Conservation (phyloP, 2,329 filamentous ascomycete genomes). For the Fusarium chaquense region DNA sequence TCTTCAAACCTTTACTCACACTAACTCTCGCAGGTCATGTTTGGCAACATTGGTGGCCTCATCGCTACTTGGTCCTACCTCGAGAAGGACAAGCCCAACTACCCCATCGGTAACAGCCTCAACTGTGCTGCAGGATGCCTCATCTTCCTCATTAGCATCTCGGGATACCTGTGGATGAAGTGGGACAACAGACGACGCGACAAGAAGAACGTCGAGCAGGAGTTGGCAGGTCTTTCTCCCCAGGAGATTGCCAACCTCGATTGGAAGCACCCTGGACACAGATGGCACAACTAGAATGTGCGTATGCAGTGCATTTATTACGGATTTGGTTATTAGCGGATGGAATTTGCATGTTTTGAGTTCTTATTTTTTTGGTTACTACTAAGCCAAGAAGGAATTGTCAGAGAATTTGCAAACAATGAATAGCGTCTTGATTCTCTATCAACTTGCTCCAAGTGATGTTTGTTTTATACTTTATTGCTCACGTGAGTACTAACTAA, state of each 20-base stretch:
- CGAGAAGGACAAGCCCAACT: conserved; percentile 72
- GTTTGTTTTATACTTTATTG: background rate
- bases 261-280: conserved; percentile 76
- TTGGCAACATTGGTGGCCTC: conserved; percentile 69
- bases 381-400: conserved; percentile 4
- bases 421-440: background rate
- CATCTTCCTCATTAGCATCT: conserved; percentile 64
- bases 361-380: conserved; percentile 7
- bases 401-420: conserved; percentile 13
- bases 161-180: conserved; percentile 70
- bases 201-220: conserved; percentile 65
- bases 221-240: conserved; percentile 66
- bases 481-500: too few relatives aligned
- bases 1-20: background rate
- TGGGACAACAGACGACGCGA: conserved; percentile 71
- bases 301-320: background rate
- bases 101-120: conserved; percentile 72
- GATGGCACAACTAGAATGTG: conserved; percentile 60
- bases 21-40: conserved; percentile 42
- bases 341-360: background rate
- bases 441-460: background rate
- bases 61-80: conserved; percentile 75
- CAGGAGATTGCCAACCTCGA: conserved; percentile 71
- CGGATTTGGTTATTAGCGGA: conserved; percentile 21
- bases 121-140: conserved; percentile 73